Evolutionary conservation across 129 eudicot genomes (phyloP).

Genomic region (Gnaphalium uliginosum): DNA sequence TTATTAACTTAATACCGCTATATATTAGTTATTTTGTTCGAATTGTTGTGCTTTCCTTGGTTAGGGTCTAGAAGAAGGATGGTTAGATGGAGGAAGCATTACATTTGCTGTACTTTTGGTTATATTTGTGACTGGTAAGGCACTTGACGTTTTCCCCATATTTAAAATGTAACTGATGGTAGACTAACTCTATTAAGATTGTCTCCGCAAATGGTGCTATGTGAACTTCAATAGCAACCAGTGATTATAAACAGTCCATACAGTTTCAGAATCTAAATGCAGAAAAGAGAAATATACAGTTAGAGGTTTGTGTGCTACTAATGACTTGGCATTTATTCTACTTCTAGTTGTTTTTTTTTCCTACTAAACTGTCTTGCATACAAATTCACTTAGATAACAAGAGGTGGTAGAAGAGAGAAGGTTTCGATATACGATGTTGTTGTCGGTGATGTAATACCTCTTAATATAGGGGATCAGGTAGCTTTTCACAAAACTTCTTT

Average conservation of each 20-base stretch:
- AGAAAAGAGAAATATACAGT: constrained; percentile 77
- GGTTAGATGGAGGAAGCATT: constrained; percentile 98
- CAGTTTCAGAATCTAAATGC: constrained; percentile 92
- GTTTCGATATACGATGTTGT: constrained; percentile 82
- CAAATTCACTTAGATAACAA: constrained; percentile 53
- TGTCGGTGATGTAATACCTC: constrained; percentile 96
- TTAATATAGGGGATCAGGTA: constrained; percentile 96
- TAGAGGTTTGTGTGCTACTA: constrained; percentile 58
- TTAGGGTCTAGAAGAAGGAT: constrained; percentile 84
- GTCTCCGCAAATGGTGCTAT: constrained; percentile 3
- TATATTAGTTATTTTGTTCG: neutral
- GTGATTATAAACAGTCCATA: constrained; percentile 91
- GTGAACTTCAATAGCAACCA: constrained; percentile 53
- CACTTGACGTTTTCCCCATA: neutral
- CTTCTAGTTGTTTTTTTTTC: neutral
- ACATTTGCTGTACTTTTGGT: constrained; percentile 91
- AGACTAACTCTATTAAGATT: constrained; percentile 10
- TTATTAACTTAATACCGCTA: neutral
- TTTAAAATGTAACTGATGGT: neutral
- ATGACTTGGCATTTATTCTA: neutral
- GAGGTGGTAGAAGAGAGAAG: constrained; percentile 90
- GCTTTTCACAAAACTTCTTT: neutral
- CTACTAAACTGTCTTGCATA: neutral
- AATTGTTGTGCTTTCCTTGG: constrained; percentile 16
- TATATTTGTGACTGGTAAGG: constrained; percentile 77